Evolutionary conservation across 176 grass and related monocot genomes (phyloP).

Genomic region (Canna indica): DNA sequence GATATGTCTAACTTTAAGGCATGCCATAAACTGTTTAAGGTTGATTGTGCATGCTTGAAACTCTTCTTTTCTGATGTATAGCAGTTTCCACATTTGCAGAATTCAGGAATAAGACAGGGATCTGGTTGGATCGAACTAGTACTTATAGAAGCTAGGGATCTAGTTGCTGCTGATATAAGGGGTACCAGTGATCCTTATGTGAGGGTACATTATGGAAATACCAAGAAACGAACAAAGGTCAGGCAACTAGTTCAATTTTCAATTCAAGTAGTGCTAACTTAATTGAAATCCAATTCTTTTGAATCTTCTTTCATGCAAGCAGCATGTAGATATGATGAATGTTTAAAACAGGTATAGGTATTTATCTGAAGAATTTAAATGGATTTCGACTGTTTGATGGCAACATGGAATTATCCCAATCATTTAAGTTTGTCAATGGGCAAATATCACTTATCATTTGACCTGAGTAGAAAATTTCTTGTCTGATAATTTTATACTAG

Average conservation of each 20-base stretch:
- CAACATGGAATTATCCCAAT: background rate
- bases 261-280: background rate
- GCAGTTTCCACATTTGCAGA: conserved; percentile 20
- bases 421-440: background rate
- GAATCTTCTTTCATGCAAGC: background rate
- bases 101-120: conserved; percentile 38
- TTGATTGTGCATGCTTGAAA: conserved; percentile 14
- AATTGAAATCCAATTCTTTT: background rate
- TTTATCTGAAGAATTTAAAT: background rate
- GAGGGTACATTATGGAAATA: conserved; percentile 78
- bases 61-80: background rate
- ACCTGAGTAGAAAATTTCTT: background rate
- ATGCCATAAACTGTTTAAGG: background rate
- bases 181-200: conserved; percentile 97
- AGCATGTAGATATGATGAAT: background rate
- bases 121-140: conserved; percentile 66
- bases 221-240: conserved; percentile 87
- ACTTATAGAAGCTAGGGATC: conserved; percentile 78
- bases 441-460: background rate
- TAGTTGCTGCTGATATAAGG: conserved; percentile 89
- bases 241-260: background rate
- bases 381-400: background rate
- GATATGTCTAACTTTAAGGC: background rate
- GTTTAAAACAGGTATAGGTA: background rate
- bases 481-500: too few species aligned